Evolutionary conservation across 2,329 filamentous ascomycete species (phyloP), one percentile per base, ranked within the genome.

Genomic region (Pleurostoma richardsiae): DNA sequence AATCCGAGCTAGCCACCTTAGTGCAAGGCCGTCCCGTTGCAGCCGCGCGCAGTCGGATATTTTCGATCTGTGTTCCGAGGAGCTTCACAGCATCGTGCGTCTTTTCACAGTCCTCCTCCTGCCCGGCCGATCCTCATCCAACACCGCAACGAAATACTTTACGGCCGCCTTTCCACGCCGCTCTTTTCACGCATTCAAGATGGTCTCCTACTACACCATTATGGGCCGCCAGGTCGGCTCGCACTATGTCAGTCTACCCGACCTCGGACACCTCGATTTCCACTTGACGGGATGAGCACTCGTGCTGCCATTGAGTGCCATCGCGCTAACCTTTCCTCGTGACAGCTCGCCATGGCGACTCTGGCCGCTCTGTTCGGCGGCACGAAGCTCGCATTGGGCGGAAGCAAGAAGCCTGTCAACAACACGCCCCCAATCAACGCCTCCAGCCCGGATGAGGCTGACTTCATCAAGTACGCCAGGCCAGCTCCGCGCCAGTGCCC

Each of bases 381-480:
- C 50, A 59, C 61, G 61, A 74, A 73, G 62, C 57, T 69, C 38
- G 66, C 68, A 45, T 49, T 68, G 47, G 63, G 68, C 42, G 73
- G 78, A 50, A 63, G 70, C 61, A 71, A 70, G 65, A 71, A 68
- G 63, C 60, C 61, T 55, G 50, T 62, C 54, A 56, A 64, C 42
- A 69, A 72, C 49, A 63, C 74, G 43, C 79, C 79, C 52, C 79
- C 79, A 43, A 79, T 83, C 71, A 82, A 82, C 65, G 79, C 79
- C 50, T 74, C 76, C 44, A 80, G 72, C 68, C 71, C 77, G 58
- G 79, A 82, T 61, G 79, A 83, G 71, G 77, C 74, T 65, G 77
- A 82, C 63, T 83, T 83, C 67, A 81, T 83, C 72, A 80, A 82
- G 79, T 82, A 66, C 70, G 75, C 60, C n/a, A 43, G 26, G 52